Evolutionary conservation across 768 basidiomycete species (phyloP), one percentile per base, ranked within the genome.

Genomic region (Postia placenta): DNA sequence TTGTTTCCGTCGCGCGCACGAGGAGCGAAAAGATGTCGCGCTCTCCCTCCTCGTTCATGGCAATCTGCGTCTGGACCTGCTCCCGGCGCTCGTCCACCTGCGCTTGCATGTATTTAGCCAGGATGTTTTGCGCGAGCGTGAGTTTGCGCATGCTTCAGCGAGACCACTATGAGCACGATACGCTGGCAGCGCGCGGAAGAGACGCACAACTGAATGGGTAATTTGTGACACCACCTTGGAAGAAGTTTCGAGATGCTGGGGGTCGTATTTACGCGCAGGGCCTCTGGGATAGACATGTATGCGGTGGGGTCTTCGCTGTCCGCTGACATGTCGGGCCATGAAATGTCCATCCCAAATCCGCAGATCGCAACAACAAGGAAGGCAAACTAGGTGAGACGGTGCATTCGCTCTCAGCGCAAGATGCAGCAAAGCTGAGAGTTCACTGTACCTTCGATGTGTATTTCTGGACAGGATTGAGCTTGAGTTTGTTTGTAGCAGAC

Each of bases 291-390:
- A 36, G 35, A 40, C 25, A 56, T 48, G 25, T 27, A 33, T 47
- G 47, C 49, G 23, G 37, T 41, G 5, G 37, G 46, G 25, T 56
- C 43, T 9, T 48, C 37, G 48, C 42, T 7, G 45, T 33, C 30
- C 15, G 30, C 30, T 33, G 30, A 33, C 30, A 7, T 42, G 37
- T 53, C 52, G 26, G 35, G 25, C 52, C 52, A 53, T 5, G 43
- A 40, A 27, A 40, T 50, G 4, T 36, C 20, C 25, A 57, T 24
- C 20, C 59, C 59, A 28, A 58, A 58, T 5, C 57, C 56, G 40
- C 51, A 58, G n/a, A 55, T 42, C 14, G 54, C 43, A 39, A 56
- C 59, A 4, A 56, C 51, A 26, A 55, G 51, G 19, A 56, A 37
- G 5, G 56, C 56, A 11, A 55, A 22, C 41, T 48, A 15, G 7